Evolutionary conservation across 768 basidiomycete species (phyloP), one percentile per base, ranked within the genome.

Genomic region (Lactarius hatsudake): DNA sequence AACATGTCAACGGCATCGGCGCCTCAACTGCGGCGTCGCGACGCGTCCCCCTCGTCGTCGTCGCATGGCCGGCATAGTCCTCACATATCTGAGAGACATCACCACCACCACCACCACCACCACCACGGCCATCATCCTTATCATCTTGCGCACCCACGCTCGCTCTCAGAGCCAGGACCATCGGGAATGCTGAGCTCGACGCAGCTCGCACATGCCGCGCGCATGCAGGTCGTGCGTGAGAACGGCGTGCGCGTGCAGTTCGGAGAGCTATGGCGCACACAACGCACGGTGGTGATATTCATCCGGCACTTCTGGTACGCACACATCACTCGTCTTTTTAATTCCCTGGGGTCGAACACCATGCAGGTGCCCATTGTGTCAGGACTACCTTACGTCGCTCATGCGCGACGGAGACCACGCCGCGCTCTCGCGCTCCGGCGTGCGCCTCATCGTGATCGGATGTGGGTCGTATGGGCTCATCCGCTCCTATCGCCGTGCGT

Each of bases 361-460:
- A 34, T 55, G 5, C 51, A 84, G 86, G 83, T 95, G 93, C 73
- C 88, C 91, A 0, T 77, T 87, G 15, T 93, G 91, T 75, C 92
- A 94, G 73, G 94, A 96, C 75, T 97, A 96, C 75, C 86, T 95
- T 82, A 80, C 84, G 51, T 88, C 86, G 40, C 81, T 92, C 69
- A 77, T 79, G 77, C 79, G 74, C 61, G 80, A 83, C 56, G 75
- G 87, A 69, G 68, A 84, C 70, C 74, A 78, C 64, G 79, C 79
- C 75, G 76, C 79, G 7, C 79, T 90, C 28, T 76, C 80, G 65
- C 75, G 77, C 68, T 80, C 82, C 28, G 79, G 80, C 32, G 81
- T 89, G 36, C 83, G 86, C 62, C 75, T 94, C 54, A 81, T 94
- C 58, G 80, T 95, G 71, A 86, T 96, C 74, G 85, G 90, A 55